Evolutionary conservation across 2,329 filamentous ascomycete genomes (phyloP).

Genomic region (Calonectria fujianensis): DNA sequence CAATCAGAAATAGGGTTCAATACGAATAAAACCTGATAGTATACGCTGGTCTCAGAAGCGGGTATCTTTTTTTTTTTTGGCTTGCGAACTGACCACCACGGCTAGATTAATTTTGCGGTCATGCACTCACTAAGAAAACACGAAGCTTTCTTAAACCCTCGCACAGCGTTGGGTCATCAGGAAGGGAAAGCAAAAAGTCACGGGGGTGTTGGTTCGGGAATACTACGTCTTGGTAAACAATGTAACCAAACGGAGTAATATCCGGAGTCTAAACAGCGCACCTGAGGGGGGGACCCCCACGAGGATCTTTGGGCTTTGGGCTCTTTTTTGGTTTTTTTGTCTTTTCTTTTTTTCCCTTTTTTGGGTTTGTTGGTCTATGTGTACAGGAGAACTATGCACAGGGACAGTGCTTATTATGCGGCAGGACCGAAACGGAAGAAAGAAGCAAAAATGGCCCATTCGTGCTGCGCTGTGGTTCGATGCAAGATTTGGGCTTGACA

Average conservation of each 20-base stretch:
- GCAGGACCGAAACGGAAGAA: background rate
- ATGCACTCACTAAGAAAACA: background rate
- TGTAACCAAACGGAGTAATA: conserved; percentile 26
- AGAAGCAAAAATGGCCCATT: background rate
- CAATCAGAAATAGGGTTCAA: conserved; percentile 17
- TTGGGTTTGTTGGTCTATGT: background rate
- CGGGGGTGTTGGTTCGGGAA: conserved; percentile 6
- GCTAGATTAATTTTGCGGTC: background rate
- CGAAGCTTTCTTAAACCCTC: conserved; percentile 9
- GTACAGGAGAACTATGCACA: background rate
- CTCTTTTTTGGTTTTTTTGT: background rate
- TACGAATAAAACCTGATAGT: conserved; percentile 25
- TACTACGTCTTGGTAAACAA: conserved; percentile 15
- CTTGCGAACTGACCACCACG: conserved; percentile 8
- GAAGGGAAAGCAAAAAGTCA: background rate
- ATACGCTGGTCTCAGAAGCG: conserved; percentile 10
- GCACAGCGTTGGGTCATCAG: background rate
- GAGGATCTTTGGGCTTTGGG: background rate
- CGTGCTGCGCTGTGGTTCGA: conserved; percentile 6
- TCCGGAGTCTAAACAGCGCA: conserved; percentile 22
- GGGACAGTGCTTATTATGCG: background rate
- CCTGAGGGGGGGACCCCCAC: conserved; percentile 2
- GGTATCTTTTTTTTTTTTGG: background rate
- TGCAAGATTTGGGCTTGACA: conserved; percentile 25
- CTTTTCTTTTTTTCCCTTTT: background rate